Evolutionary conservation across 2,329 filamentous ascomycete genomes (phyloP), one percentile per base, ranked within the genome.

Genomic region (Orbilia blumenaviensis): DNA sequence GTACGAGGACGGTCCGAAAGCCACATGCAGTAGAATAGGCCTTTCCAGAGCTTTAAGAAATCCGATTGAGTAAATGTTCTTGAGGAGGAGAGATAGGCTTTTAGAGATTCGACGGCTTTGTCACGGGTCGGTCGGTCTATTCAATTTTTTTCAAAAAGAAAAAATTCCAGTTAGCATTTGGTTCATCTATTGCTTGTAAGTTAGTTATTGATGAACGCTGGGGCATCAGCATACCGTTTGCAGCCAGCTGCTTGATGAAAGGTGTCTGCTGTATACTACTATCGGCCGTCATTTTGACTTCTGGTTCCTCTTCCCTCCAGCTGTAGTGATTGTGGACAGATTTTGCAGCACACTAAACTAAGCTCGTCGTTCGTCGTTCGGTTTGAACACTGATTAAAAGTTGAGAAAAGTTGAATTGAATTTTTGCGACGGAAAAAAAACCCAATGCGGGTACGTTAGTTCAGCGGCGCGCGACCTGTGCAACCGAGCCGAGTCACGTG

Each of bases 1-100:
- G 92, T 90, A n/a, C 90, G 84, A 9, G 93, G 90, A 54, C 93
- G 92, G 86, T 97, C 94, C 83, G 91, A 93, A 90, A 97, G 95
- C 91, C 93, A 97, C 81, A 95, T 88, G 81, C 72, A 89, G 86
- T 93, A 97, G 86, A 95, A 97, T 18, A 98, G 88, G 3, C 93
- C 94, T 82, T 96, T 96, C 93, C 93, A 97, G 78, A 98, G 88
- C 85, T 97, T 97, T 76, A 94, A 86, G 58, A 92, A 86, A 78
- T 97, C 93, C 79, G 91, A 83, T 42, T 88, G 85, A 16, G 88
- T 84, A 77, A 97, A 88, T 64, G 86, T 82, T 66, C 83, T 85
- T 41, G 83, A 80, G 38, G 85, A 82, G 77, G 88, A 87, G 82
- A 98, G 90, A 85, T 92, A 97, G 58, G 89, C 87, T 79, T 89